These are phyloP conservation scores for Entophlyctis luteolus DNA, from an alignment of 192 early-diverging fungal species.

Conservation along the genomic window DNA sequence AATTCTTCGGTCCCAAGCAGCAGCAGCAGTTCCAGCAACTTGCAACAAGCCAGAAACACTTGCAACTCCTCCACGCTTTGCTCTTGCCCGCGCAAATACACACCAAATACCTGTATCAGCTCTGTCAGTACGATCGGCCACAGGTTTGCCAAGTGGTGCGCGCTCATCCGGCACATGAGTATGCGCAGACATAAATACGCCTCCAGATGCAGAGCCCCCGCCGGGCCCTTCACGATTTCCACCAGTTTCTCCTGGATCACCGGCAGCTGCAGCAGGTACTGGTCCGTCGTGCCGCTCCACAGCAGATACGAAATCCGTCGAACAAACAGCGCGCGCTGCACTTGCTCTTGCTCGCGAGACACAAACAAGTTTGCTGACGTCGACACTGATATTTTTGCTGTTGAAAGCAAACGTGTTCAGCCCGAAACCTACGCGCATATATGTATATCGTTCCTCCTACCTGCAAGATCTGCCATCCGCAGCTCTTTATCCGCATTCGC, in stretches of 20 bases:
- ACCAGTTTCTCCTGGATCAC: constrained; percentile 83
- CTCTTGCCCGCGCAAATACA: constrained; percentile 47
- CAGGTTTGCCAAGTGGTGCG: constrained; percentile 80
- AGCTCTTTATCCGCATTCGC: constrained; percentile 71
- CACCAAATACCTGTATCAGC: constrained; percentile 64
- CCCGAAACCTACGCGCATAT: no score
- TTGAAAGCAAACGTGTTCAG: no score
- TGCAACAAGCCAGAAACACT: constrained; percentile 78
- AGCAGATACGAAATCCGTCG: constrained; percentile 78
- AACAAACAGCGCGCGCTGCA: constrained; percentile 61
- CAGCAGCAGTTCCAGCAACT: constrained; percentile 80
- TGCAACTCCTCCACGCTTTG: constrained; percentile 62
- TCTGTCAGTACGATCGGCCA: constrained; percentile 90
- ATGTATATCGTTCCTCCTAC: no score
- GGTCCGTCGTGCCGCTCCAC: constrained; percentile 67
- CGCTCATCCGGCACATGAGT: constrained; percentile 72
- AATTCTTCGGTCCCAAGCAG: constrained; percentile 78
- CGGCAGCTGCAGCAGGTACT: constrained; percentile 75
- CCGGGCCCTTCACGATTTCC: constrained; percentile 71
- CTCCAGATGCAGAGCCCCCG: constrained; percentile 72
- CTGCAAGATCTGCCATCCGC: constrained; percentile 65
- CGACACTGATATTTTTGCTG: constrained; percentile 64
- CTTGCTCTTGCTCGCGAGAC: constrained; percentile 75
- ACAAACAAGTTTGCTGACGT: constrained; percentile 73
- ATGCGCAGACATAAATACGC: constrained; percentile 81